Base-by-base conservation (phyloP, 257 asterid genomes). In the Solanum chilense region DNA sequence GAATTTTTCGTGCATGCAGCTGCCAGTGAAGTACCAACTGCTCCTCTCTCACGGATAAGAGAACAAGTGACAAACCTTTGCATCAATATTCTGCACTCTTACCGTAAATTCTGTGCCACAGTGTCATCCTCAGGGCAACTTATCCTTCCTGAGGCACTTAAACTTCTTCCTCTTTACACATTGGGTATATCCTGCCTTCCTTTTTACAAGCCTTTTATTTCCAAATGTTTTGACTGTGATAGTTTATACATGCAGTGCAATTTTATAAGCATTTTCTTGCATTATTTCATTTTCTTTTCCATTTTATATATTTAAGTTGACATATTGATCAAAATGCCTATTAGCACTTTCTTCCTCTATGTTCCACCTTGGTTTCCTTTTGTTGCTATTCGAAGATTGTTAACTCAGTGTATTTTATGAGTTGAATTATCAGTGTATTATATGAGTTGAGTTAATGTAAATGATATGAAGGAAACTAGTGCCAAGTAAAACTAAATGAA, bases 101-200 rank as follows among this genome's bases (percentile, higher is more conserved):
- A 97, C 85, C 95, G 99, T 83, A 97, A 97, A 91, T 97, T 93
- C 87, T 97, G 99, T 89, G 98, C 99, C 37, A 95, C 99, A 20
- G 99, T 94, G 42, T 93, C 99, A 31, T 94, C 99, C 13, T 89
- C 98, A 14, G 99, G 99, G 71, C 99, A 97, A 89, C 99, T 97
- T 87, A 94, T 97, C 87, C 93, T 97, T 90, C 99, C 99, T 6
- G 99, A 97, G 93, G 99, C 98, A 58, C 99, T 97, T 91, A 97
- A 95, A 86, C 88, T 97, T 90, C 89, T 97, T 94, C 99, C 99
- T 85, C 93, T 95, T 52, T 97, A 97, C 90, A 92, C 97, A 11
- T 98, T 96, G 45, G 99, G 99, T 97, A 96, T 86, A 91, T 85
- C 87, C 62, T 84, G 82, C 88, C 66, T 88, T 88, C 74, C 90